Conservation (phyloP, 192 early-diverging fungal species). For the Thamnidium elegans region DNA sequence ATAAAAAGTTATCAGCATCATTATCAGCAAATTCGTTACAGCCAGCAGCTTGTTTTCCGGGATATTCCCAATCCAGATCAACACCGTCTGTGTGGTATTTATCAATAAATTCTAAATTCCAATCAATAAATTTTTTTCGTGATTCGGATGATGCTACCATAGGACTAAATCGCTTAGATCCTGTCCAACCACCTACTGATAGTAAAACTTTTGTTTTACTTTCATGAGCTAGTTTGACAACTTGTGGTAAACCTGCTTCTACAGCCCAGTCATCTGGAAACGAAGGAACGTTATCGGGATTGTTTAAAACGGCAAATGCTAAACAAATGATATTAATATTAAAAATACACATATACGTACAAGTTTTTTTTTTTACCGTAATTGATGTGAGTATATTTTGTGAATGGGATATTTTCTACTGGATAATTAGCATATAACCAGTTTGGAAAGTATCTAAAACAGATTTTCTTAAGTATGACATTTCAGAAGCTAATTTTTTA, state of each 20-base stretch:
- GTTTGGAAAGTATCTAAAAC: conserved; percentile 37
- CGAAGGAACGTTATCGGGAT: conserved; percentile 40
- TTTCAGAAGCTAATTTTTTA: too few species aligned
- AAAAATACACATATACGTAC: too few species aligned
- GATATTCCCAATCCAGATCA: conserved; percentile 67
- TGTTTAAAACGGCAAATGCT: conserved; percentile 49
- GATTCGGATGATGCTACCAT: conserved; percentile 49
- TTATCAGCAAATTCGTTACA: conserved; percentile 50
- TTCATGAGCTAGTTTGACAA: conserved; percentile 45
- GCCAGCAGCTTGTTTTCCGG: conserved; percentile 51
- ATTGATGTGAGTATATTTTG: conserved; percentile 41
- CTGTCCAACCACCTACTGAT: conserved; percentile 75
- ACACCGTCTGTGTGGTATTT: conserved; percentile 61
- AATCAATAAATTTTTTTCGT: conserved; percentile 56
- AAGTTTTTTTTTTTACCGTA: conserved; percentile 33
- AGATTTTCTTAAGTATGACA: too few species aligned
- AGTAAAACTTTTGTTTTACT: conserved; percentile 53
- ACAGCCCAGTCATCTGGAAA: conserved; percentile 31
- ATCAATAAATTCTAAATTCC: conserved; percentile 52
- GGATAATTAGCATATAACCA: conserved; percentile 42
- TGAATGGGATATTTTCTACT: conserved; percentile 19
- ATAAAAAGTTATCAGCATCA: conserved; percentile 56
- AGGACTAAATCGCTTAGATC: conserved; percentile 60
- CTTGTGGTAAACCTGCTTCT: conserved; percentile 32
- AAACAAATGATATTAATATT: conserved; percentile 12